Conservation (phyloP, 306 rosid genomes). For the Malus sieversii region DNA sequence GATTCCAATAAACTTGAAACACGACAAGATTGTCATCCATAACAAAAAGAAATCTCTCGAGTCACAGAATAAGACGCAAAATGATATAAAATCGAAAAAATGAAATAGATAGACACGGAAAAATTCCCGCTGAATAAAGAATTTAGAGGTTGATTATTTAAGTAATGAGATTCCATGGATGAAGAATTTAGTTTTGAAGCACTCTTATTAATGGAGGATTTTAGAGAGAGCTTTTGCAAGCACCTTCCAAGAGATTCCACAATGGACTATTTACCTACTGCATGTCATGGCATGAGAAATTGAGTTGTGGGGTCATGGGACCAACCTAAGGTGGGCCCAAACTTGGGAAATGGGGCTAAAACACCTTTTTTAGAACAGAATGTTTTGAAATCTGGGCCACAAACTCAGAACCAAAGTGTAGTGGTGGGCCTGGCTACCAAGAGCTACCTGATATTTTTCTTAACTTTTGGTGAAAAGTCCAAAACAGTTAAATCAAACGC, state of each 20-base stretch:
- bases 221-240: not conserved
- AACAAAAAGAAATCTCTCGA: not conserved
- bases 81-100: not conserved
- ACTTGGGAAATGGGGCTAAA: not conserved
- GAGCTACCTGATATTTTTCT: not conserved
- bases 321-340: not conserved
- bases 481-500: not conserved
- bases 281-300: not conserved
- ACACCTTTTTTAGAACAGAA: not conserved
- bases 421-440: not conserved
- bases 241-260: not conserved
- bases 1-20: slow-evolving; percentile 9
- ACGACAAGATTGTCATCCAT: not conserved
- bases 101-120: not conserved
- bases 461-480: not conserved
- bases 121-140: too few species aligned
- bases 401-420: not conserved
- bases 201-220: not conserved
- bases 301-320: not conserved
- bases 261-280: not conserved
- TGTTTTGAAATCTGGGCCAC: not conserved
- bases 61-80: too few species aligned
- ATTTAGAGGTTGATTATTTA: not conserved
- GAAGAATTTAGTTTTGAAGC: not conserved
- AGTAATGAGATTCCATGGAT: not conserved